Base-by-base conservation (phyloP, 2,329 filamentous ascomycete genomes). In the Exophiala alcalophila region DNA sequence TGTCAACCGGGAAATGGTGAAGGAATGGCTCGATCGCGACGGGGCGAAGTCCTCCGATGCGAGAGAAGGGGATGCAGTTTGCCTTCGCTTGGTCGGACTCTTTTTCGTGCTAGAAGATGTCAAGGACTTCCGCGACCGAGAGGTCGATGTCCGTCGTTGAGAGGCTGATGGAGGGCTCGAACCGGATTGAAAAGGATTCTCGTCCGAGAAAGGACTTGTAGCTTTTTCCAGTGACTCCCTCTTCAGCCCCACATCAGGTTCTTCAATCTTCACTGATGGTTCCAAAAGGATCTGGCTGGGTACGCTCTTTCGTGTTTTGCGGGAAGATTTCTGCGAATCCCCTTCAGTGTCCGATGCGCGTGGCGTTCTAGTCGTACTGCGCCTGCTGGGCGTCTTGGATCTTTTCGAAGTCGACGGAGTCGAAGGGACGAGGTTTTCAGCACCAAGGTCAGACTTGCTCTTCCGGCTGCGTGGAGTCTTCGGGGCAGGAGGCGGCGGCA, bases 111-210 rank as follows among this genome's bases (percentile, higher is more conserved):
- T 56, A 15, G 64, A 58, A 20, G 59, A 57, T 15, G 58, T 50
- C 4, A 44, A 45, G 24, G 55, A 61, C 35, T 56, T 59, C 19
- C 59, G 50, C 33, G 52, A 49, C 73, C 56, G 70, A 72, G 50
- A 76, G 69, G 28, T 76, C 73, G 45, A 67, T 66, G 52, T 61
- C 67, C 15, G 76, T 67, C 19, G 71, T 69, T 61, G 70, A 19
- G 72, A 65, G 1, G 65, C 63, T n/a, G 68, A 61, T 4, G 75
- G 65, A 2, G 86, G 82, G 7, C 86, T 84, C 63, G 83, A 85
- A 27, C 88, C 84, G 60, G 85, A 86, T 63, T 97, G 91, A 61
- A 97, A 97, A 0, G 91, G 90, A 58, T 97, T 97, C 40, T 96
- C 88, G 55, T 83, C 77, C 1, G 84, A 88, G 64, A 97, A 97